These are phyloP conservation scores for Phytophthora pseudosyringae DNA, from an alignment of 352 stramenopile species.

Conservation along the genomic window DNA sequence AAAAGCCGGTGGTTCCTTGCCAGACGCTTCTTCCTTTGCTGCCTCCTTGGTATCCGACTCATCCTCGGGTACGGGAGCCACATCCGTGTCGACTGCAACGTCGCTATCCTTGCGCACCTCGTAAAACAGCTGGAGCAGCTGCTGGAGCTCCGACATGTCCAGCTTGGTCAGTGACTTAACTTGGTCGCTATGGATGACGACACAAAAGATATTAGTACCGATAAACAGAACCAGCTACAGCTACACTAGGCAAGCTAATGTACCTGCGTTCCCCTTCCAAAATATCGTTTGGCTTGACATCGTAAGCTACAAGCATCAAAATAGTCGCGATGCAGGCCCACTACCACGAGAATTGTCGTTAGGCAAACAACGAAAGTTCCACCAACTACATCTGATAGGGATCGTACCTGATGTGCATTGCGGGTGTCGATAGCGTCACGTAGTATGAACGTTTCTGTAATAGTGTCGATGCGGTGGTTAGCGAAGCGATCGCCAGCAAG, in stretches of 20 bases:
- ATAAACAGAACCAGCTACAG: not conserved
- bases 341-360: constrained; percentile 30
- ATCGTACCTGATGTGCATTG: constrained; percentile 62
- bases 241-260: not conserved
- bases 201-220: constrained; percentile 13
- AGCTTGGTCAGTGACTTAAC: constrained; percentile 64
- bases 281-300: constrained; percentile 49
- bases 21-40: constrained; percentile 14
- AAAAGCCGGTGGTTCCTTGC: constrained; percentile 25
- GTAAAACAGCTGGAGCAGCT: constrained; percentile 77
- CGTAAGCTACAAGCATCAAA: constrained; percentile 69
- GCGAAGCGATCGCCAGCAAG: constrained; percentile 60
- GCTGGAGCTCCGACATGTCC: constrained; percentile 62
- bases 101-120: constrained; percentile 60
- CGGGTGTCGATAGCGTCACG: constrained; percentile 70
- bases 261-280: constrained; percentile 53
- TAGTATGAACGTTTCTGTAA: constrained; percentile 66
- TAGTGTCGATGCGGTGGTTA: constrained; percentile 59
- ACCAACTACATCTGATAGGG: not conserved
- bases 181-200: constrained; percentile 31
- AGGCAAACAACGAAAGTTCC: not conserved
- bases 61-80: constrained; percentile 33
- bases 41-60: constrained; percentile 15
- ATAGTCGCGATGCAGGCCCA: constrained; percentile 75
- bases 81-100: constrained; percentile 67